Percentiles rank a stretch among this genome's conserved stretches.
Conservation (phyloP, 2,329 filamentous ascomycete genomes). For the Fusarium abutilonis region DNA sequence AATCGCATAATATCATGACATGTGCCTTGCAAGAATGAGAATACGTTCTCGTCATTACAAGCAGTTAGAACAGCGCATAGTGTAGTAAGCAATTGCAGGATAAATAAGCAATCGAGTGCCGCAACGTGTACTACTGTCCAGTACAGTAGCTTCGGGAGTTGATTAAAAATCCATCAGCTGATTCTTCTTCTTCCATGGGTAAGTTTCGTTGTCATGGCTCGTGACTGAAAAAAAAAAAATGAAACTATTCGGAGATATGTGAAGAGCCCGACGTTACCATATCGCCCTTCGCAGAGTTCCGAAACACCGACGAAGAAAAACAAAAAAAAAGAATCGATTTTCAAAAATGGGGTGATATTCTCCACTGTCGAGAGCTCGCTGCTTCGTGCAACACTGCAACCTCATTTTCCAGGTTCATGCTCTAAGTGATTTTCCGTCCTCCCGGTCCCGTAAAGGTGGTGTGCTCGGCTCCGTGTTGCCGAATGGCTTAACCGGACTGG, state of each 20-base stretch:
- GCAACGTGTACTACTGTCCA: too few species aligned
- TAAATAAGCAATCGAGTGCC: too few species aligned
- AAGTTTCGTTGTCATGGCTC: neutral
- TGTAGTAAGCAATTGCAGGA: neutral
- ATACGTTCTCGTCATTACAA: constrained; percentile 2
- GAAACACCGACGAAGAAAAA: too few species aligned
- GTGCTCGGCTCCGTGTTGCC: constrained; percentile 31
- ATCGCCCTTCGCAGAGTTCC: too few species aligned
- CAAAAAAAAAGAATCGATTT: too few species aligned
- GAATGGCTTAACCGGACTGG: neutral
- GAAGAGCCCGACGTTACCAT: too few species aligned
- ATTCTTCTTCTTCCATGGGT: constrained; percentile 8
- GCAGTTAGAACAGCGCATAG: neutral
- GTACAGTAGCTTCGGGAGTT: too few species aligned
- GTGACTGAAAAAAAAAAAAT: too few species aligned
- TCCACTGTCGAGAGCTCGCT: neutral
- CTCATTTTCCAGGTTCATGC: neutral
- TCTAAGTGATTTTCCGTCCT: constrained; percentile 4
- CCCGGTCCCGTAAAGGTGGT: constrained; percentile 13
- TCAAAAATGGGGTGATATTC: neutral
- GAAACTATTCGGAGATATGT: too few species aligned
- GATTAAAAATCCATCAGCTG: constrained; percentile 17
- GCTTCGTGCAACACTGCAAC: too few species aligned
- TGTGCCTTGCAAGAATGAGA: neutral
- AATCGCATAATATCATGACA: neutral